Percentiles rank a stretch among this genome's conserved stretches.
These are phyloP conservation scores for Metroxylon sagu DNA, from an alignment of 176 grass and related monocot genomes.

Conservation along the genomic window DNA sequence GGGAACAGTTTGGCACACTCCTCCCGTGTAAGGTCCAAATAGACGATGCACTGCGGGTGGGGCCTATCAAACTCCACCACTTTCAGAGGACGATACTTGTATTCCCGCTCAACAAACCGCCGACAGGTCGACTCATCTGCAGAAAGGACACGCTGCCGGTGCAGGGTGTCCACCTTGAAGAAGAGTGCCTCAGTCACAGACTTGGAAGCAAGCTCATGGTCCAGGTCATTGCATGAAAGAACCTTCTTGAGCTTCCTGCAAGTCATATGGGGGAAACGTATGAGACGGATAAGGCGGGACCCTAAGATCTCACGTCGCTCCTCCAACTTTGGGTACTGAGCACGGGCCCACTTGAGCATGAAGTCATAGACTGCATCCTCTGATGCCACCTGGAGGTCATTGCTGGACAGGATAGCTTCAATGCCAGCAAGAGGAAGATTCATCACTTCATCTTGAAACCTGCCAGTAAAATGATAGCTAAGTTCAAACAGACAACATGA, in stretches of 20 bases:
- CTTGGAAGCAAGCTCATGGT: constrained; percentile 53
- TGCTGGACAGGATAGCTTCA: constrained; percentile 63
- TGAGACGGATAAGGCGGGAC: constrained; percentile 39
- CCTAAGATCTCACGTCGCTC: constrained; percentile 62
- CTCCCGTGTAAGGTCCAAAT: constrained; percentile 70
- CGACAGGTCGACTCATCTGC: constrained; percentile 26
- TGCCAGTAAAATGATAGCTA: constrained; percentile 20
- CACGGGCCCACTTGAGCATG: constrained; percentile 53
- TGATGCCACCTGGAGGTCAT: constrained; percentile 64
- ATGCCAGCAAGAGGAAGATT: constrained; percentile 63
- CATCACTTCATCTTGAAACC: constrained; percentile 68
- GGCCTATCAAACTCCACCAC: constrained; percentile 72
- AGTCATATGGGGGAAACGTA: constrained; percentile 73
- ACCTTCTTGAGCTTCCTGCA: constrained; percentile 61
- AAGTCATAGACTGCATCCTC: constrained; percentile 72
- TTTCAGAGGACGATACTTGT: constrained; percentile 71
- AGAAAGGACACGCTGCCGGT: constrained; percentile 39
- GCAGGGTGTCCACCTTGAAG: constrained; percentile 53
- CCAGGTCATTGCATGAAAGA: constrained; percentile 46
- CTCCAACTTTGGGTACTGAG: constrained; percentile 43
- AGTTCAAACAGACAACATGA: not conserved
- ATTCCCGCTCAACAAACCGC: constrained; percentile 38
- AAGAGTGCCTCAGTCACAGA: constrained; percentile 55
- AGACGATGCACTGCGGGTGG: constrained; percentile 60
- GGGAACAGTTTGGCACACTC: constrained; percentile 63